phyloP scores from a whole-genome alignment of 2,329 filamentous ascomycete genomes.

The Emmonsiellopsis sp. region DNA sequence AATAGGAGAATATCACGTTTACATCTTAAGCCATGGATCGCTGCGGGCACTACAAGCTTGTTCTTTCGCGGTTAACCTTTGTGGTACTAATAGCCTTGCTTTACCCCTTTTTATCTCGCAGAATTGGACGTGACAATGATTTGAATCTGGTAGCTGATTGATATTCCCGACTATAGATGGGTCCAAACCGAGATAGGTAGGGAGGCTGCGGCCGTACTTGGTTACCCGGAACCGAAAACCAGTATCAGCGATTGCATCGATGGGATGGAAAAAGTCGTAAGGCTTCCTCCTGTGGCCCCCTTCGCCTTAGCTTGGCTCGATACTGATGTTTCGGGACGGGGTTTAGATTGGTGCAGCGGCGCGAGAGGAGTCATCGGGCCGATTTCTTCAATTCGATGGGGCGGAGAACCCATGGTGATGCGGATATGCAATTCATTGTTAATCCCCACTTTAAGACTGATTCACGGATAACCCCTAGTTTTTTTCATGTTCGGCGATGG shows the following conservation, averaged over 20 bases:
- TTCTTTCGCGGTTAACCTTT: no score
- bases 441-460: not conserved
- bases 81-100: not conserved
- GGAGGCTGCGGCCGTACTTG: slow-evolving; percentile 9
- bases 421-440: no score
- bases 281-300: no score
- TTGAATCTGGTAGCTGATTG: no score
- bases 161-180: no score
- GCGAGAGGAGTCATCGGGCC: slow-evolving; percentile 7
- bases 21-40: no score
- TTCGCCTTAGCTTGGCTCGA: no score
- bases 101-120: not conserved
- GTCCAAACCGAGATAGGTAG: slow-evolving; percentile 19
- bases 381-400: slow-evolving; percentile 11
- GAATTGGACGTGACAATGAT: no score
- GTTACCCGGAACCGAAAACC: slow-evolving; percentile 12
- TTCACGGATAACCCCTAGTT: not conserved
- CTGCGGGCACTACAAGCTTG: no score
- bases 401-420: slow-evolving; percentile 1
- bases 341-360: slow-evolving; percentile 13
- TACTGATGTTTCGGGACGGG: no score
- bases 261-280: slow-evolving; percentile 13
- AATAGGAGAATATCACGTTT: no score
- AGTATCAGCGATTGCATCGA: slow-evolving; percentile 15
- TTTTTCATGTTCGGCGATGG: no score